Percentiles rank a stretch among this genome's conserved stretches.
These are phyloP conservation scores for Blepharisma japonicum DNA, from an alignment of 73 alveolate species.

Conservation along the genomic window DNA sequence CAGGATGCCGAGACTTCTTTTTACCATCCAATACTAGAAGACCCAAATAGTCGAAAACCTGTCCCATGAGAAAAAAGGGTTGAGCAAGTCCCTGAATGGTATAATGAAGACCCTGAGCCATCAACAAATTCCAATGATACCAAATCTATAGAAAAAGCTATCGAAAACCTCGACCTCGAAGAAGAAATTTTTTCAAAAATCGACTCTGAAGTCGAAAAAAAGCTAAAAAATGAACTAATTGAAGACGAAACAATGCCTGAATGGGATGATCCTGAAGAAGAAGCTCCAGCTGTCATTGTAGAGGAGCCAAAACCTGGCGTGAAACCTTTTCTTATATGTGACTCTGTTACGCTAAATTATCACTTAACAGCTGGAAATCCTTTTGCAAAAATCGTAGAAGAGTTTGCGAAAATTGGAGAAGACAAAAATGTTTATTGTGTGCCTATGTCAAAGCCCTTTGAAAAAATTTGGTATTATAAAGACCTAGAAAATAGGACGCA, in stretches of 20 bases:
- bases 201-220: background rate
- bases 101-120: background rate
- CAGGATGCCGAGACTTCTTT: background rate
- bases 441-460: background rate
- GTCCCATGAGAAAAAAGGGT: background rate
- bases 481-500: background rate
- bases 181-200: background rate
- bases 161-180: background rate
- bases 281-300: background rate
- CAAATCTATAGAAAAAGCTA: background rate
- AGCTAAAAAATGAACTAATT: background rate
- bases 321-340: background rate
- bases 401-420: background rate
- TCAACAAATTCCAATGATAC: background rate
- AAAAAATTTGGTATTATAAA: conserved; percentile 8
- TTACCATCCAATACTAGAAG: background rate
- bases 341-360: background rate
- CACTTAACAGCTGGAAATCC: conserved; percentile 12
- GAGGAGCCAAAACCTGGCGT: background rate
- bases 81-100: conserved; percentile 5
- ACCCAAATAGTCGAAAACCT: background rate
- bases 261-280: conserved; percentile 1
- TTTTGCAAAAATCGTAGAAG: background rate
- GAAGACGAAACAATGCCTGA: background rate
- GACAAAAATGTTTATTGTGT: background rate